Evolutionary conservation across 2,329 filamentous ascomycete species (phyloP).

Genomic region (Neonectria neomacrospora): DNA sequence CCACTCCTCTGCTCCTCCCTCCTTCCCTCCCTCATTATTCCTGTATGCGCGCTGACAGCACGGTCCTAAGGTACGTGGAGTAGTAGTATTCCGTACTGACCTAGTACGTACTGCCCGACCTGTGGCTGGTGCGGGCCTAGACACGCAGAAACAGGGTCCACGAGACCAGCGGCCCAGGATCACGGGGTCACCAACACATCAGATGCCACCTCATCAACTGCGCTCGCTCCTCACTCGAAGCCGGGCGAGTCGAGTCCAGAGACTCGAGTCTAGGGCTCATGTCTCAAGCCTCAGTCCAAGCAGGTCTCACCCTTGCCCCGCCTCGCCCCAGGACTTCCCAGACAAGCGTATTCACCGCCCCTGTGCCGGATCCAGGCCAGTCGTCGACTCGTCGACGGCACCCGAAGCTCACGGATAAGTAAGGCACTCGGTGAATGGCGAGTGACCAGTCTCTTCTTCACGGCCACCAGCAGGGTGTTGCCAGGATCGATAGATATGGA

Average conservation of each 20-base stretch:
- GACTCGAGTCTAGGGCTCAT: conserved; percentile 6
- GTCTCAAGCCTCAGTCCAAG: conserved; percentile 2
- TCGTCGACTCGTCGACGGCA: conserved; percentile 2
- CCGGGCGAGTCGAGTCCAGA: background rate
- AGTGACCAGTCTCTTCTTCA: background rate
- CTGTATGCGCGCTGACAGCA: conserved; percentile 2
- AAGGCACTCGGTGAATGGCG: background rate
- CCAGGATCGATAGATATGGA: conserved; percentile 4
- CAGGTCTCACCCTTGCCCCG: conserved; percentile 12
- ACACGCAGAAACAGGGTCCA: conserved; percentile 12
- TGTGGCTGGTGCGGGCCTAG: background rate
- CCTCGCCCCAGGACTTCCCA: background rate
- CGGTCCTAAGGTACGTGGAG: no score
- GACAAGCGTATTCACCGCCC: conserved; percentile 11
- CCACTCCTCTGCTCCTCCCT: background rate
- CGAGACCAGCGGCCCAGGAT: conserved; percentile 14
- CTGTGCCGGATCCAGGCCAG: conserved; percentile 1
- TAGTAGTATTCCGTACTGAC: background rate
- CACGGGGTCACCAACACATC: conserved; percentile 17
- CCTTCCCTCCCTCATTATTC: background rate
- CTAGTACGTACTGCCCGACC: background rate
- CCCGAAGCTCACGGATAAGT: background rate
- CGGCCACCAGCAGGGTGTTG: background rate
- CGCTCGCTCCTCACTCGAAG: background rate
- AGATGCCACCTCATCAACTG: conserved; percentile 18